Conservation (phyloP, 2,329 filamentous ascomycete species). For the Penicillium sp. region DNA sequence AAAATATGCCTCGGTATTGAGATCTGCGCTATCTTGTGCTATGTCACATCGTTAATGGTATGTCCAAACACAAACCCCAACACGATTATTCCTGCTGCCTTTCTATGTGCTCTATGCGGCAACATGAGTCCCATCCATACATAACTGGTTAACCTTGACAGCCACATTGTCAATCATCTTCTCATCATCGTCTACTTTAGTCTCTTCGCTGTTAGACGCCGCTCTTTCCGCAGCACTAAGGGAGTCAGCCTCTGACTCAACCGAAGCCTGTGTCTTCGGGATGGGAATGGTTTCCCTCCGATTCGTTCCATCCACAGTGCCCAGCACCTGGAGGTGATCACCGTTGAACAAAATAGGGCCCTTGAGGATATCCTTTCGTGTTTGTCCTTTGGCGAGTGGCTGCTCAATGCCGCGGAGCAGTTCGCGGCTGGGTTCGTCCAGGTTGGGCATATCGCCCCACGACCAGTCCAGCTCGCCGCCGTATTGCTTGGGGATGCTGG, state of each 20-base stretch:
- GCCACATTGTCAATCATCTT: conserved; percentile 5
- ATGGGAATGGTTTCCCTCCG: conserved; percentile 30
- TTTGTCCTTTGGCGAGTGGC: conserved; percentile 23
- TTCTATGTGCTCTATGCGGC: conserved; percentile 8
- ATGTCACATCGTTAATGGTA: neutral
- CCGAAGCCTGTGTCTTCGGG: conserved; percentile 2
- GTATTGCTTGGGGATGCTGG: conserved; percentile 84
- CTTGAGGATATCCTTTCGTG: conserved; percentile 32
- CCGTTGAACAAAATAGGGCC: conserved; percentile 37
- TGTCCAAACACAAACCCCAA: neutral
- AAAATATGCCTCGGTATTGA: neutral
- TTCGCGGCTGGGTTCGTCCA: conserved; percentile 56
- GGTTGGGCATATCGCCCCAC: conserved; percentile 70
- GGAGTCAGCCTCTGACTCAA: neutral
- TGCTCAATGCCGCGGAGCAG: conserved; percentile 32
- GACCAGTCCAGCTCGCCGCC: conserved; percentile 80
- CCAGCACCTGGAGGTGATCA: conserved; percentile 33
- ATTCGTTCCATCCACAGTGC: conserved; percentile 34
- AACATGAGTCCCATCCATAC: neutral
- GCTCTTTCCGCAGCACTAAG: neutral
- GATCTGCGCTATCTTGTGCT: conserved; percentile 1
- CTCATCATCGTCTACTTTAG: neutral
- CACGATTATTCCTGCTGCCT: neutral
- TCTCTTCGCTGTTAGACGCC: neutral
- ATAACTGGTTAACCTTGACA: conserved; percentile 1